Percentiles rank a stretch among this genome's conserved stretches.
Evolutionary conservation across 228 moss, liverwort and hornwort species (phyloP).

Genomic region (Sphagnum fallax): DNA sequence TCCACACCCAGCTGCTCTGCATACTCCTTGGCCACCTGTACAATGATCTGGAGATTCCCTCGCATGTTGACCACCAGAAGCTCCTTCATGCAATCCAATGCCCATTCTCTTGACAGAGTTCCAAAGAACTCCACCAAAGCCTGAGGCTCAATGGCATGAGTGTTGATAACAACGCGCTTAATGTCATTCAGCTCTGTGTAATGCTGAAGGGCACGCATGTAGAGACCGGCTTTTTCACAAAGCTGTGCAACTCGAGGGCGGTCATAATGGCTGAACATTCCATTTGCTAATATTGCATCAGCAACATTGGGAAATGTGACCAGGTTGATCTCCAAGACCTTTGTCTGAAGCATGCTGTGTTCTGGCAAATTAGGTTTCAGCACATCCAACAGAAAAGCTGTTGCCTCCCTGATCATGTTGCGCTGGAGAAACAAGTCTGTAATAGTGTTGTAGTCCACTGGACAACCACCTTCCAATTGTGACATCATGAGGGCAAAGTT

Average conservation of each 20-base stretch:
- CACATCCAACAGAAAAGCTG: conserved; percentile 90
- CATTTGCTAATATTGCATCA: conserved; percentile 95
- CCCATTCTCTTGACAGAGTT: conserved; percentile 89
- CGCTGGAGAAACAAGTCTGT: conserved; percentile 96
- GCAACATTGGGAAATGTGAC: conserved; percentile 99
- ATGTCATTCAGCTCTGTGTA: conserved; percentile 83
- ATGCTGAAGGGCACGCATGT: conserved; percentile 96
- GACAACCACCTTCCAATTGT: conserved; percentile 88
- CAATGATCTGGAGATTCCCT: conserved; percentile 87
- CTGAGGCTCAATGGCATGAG: conserved; percentile 97
- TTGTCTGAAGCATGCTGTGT: conserved; percentile 85
- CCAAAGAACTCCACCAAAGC: conserved; percentile 92
- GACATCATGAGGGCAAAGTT: conserved; percentile 98
- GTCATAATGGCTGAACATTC: conserved; percentile 95
- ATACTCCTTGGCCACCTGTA: conserved; percentile 98
- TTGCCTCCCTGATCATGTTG: conserved; percentile 96
- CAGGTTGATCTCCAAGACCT: conserved; percentile 92
- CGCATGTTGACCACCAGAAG: conserved; percentile 94
- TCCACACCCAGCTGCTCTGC: conserved; percentile 95
- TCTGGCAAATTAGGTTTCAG: conserved; percentile 90
- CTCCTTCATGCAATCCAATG: conserved; percentile 97
- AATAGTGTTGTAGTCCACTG: conserved; percentile 86
- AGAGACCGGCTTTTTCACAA: conserved; percentile 96
- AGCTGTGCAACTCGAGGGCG: conserved; percentile 95
- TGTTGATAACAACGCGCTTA: conserved; percentile 89